Conservation (phyloP, 2,329 filamentous ascomycete species). For the Neofusicoccum kwambonambiense region DNA sequence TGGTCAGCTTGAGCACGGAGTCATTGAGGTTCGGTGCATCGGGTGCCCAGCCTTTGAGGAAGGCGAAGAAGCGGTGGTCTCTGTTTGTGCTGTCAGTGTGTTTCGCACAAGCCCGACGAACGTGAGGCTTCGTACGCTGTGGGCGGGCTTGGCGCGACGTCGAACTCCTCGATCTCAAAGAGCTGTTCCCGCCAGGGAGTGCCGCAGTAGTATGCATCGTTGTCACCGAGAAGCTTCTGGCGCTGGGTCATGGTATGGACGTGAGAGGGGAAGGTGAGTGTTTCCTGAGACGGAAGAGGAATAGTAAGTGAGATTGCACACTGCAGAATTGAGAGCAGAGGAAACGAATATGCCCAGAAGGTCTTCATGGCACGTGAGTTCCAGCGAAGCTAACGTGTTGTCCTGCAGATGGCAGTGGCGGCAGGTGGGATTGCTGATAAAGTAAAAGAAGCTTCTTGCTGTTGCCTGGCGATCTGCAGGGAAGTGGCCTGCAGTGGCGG, state of each 20-base stretch:
- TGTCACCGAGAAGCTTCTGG: not conserved
- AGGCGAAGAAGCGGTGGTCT: not conserved
- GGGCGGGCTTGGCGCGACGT: not conserved
- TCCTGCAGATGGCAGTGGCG: no score
- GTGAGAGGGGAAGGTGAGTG: not conserved
- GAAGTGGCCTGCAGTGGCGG: no score
- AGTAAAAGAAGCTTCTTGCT: no score
- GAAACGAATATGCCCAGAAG: not conserved
- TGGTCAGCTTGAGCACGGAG: not conserved
- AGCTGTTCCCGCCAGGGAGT: not conserved
- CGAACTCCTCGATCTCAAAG: not conserved
- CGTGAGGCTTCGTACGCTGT: not conserved
- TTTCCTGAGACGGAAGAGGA: not conserved
- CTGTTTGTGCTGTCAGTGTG: not conserved
- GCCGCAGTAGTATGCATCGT: not conserved
- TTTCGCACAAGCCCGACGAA: not conserved
- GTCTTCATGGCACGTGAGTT: not conserved
- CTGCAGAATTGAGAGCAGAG: not conserved
- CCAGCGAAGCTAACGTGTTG: no score
- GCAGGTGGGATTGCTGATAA: no score
- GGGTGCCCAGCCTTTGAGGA: not conserved
- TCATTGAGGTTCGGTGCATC: not conserved
- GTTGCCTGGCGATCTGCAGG: no score
- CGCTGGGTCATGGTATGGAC: not conserved
- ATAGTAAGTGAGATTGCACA: not conserved